These are phyloP conservation scores for Begonia masoniana DNA, from an alignment of 306 rosid species.

Conservation along the genomic window DNA sequence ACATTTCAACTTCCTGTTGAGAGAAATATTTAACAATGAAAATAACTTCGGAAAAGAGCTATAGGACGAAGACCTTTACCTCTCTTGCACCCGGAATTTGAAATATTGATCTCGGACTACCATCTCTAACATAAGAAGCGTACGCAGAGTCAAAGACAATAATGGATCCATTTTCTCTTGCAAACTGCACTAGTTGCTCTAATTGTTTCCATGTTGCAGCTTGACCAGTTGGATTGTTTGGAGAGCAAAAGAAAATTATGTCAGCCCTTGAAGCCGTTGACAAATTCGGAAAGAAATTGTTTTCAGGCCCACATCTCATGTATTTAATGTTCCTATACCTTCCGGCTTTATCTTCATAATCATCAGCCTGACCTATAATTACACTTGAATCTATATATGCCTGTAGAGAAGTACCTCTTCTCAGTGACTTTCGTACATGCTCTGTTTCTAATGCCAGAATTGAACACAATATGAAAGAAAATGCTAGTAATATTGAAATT, in stretches of 20 bases:
- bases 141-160: conserved; percentile 59
- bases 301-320: conserved; percentile 45
- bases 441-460: neutral
- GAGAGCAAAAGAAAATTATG: conserved; percentile 66
- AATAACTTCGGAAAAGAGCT: neutral
- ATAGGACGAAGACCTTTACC: conserved; percentile 13
- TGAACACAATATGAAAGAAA: neutral
- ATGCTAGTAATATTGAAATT: too few species aligned
- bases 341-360: conserved; percentile 21
- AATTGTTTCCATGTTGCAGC: conserved; percentile 60
- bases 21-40: neutral
- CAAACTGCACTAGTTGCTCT: conserved; percentile 41
- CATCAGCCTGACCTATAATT: conserved; percentile 54
- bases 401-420: conserved; percentile 16
- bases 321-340: conserved; percentile 49
- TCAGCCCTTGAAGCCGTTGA: conserved; percentile 32
- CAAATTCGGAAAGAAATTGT: conserved; percentile 50
- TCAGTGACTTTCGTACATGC: too few species aligned
- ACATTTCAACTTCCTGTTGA: too few species aligned
- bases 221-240: conserved; percentile 77
- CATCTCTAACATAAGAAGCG: conserved; percentile 46
- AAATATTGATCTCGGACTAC: conserved; percentile 50
- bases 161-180: conserved; percentile 58
- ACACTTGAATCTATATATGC: conserved; percentile 70
- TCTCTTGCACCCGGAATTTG: conserved; percentile 64